A percentile compares a stretch with the other conserved stretches of the same genome.
These are phyloP conservation scores for Botrytis tulipae DNA, from an alignment of 2,329 filamentous ascomycete species.

Conservation along the genomic window DNA sequence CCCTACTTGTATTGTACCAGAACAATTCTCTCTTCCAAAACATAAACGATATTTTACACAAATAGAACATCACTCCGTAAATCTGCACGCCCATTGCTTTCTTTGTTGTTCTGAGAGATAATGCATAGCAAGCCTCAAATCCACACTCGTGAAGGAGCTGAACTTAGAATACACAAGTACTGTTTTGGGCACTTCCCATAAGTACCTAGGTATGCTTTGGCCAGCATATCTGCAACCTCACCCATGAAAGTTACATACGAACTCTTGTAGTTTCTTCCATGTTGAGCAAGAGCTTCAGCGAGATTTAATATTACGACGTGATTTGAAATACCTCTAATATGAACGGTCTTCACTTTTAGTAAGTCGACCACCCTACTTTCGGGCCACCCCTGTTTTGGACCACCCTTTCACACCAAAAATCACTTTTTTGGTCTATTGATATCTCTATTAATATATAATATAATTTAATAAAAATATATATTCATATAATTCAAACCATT, in stretches of 20 bases:
- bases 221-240: not conserved
- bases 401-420: too few relatives aligned
- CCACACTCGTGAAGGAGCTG: not conserved
- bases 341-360: not conserved
- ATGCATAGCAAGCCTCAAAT: not conserved
- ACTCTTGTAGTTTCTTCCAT: not conserved
- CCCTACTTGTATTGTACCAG: not conserved
- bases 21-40: too few relatives aligned
- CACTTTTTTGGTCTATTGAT: too few relatives aligned
- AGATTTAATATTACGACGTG: not conserved
- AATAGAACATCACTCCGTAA: too few relatives aligned
- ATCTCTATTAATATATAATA: too few relatives aligned
- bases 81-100: too few relatives aligned
- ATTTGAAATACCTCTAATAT: not conserved
- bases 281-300: not conserved
- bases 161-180: not conserved
- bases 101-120: not conserved
- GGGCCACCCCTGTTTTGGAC: too few relatives aligned
- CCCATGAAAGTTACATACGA: not conserved
- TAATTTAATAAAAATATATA: too few relatives aligned
- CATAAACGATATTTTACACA: too few relatives aligned
- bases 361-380: too few relatives aligned
- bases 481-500: too few relatives aligned
- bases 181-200: not conserved
- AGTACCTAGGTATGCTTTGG: not conserved